Evolutionary conservation across 768 basidiomycete genomes (phyloP).

Genomic region (Pulveroboletus sp.): DNA sequence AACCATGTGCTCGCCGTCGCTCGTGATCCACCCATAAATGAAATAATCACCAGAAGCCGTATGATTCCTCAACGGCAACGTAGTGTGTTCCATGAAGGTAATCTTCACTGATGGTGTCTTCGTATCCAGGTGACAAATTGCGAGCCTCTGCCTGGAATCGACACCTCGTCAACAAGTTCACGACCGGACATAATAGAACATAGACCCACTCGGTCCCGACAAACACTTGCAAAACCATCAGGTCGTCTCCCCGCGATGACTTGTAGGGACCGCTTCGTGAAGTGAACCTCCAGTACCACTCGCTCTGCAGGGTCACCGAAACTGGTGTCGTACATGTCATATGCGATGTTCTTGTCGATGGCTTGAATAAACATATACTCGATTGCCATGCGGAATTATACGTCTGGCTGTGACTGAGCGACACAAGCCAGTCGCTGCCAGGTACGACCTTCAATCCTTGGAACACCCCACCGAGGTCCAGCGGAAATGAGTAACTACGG

Average conservation of each 20-base stretch:
- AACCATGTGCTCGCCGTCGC: conserved; percentile 24
- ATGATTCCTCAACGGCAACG: conserved; percentile 20
- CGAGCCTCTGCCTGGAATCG: conserved; percentile 19
- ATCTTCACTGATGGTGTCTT: conserved; percentile 24
- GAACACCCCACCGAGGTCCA: conserved; percentile 27
- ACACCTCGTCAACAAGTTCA: neutral
- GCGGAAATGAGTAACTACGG: conserved; percentile 24
- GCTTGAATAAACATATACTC: conserved; percentile 27
- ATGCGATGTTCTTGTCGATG: conserved; percentile 3
- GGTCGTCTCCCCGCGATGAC: conserved; percentile 28
- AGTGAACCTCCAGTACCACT: conserved; percentile 24
- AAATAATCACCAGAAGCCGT: conserved; percentile 21
- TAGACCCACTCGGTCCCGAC: conserved; percentile 20
- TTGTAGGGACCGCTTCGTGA: conserved; percentile 26
- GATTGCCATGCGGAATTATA: conserved; percentile 28
- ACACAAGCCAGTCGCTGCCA: conserved; percentile 27
- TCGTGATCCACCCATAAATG: conserved; percentile 30
- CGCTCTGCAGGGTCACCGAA: conserved; percentile 27
- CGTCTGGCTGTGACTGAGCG: conserved; percentile 29
- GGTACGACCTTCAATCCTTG: conserved; percentile 29
- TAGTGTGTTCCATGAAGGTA: conserved; percentile 20
- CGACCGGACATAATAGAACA: neutral
- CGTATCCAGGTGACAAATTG: conserved; percentile 26
- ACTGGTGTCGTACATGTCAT: neutral
- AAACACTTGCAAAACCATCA: conserved; percentile 26